A percentile compares a stretch with the other conserved stretches of the same genome.
Conservation (phyloP, 148 eudicot genomes). For the Gaultheria prostrata region DNA sequence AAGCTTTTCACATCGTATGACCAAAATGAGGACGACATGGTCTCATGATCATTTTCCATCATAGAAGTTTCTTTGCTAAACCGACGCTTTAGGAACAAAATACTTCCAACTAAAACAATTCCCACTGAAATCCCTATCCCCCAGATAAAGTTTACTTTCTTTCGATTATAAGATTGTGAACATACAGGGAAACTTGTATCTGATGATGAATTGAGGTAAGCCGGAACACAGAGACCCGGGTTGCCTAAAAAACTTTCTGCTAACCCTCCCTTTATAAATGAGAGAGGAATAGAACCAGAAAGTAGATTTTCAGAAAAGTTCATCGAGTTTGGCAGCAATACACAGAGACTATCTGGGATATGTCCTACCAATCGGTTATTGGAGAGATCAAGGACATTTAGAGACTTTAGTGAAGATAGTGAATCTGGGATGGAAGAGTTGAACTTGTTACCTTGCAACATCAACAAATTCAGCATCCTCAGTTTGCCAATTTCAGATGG, state of each 20-base stretch:
- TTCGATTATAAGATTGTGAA: slow-evolving; percentile 32
- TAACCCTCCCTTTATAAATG: slow-evolving; percentile 56
- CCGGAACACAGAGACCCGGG: slow-evolving; percentile 57
- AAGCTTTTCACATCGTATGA: slow-evolving; percentile 82
- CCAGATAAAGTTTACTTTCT: slow-evolving; percentile 57
- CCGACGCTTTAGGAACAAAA: slow-evolving; percentile 57
- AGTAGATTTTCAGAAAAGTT: slow-evolving; percentile 74
- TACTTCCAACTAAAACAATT: slow-evolving; percentile 46
- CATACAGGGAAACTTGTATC: slow-evolving; percentile 52
- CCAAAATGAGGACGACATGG: slow-evolving; percentile 54
- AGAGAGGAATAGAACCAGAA: slow-evolving; percentile 67
- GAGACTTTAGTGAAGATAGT: slow-evolving; percentile 51
- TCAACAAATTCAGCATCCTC: slow-evolving; percentile 54
- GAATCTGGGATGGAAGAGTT: slow-evolving; percentile 67
- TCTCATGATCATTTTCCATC: slow-evolving; percentile 54
- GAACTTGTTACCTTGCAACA: slow-evolving; percentile 61
- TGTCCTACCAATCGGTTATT: slow-evolving; percentile 59
- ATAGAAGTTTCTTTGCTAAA: slow-evolving; percentile 39
- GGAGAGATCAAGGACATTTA: slow-evolving; percentile 82
- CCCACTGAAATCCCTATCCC: slow-evolving; percentile 52
- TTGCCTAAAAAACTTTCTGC: slow-evolving; percentile 75
- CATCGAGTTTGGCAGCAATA: slow-evolving; percentile 63
- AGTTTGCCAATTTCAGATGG: slow-evolving; percentile 69
- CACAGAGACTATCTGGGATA: slow-evolving; percentile 56
- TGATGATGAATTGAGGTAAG: slow-evolving; percentile 46